Evolutionary conservation across 1,284 basidiomycete species (phyloP).

Genomic region (Ustilago hordei): DNA sequence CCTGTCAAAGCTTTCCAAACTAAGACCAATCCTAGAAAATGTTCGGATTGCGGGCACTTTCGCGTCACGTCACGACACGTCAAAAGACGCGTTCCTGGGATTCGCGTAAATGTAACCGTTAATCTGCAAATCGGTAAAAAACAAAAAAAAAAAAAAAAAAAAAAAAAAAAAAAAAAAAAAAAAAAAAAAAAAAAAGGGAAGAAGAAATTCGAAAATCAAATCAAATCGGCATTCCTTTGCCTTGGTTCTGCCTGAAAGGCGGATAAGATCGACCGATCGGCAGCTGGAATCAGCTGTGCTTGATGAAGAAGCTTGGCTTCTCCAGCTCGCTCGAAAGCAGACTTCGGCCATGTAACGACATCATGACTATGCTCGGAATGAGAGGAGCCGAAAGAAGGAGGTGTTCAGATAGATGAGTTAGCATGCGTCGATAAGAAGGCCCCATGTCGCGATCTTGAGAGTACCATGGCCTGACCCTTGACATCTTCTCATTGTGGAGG

Average conservation of each 20-base stretch:
- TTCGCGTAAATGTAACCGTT: slow-evolving; percentile 24
- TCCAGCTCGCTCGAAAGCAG: not conserved
- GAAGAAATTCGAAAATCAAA: no score
- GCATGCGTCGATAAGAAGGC: slow-evolving; percentile 1
- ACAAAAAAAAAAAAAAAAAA: no score
- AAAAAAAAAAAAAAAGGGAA: no score
- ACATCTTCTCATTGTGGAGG: not conserved
- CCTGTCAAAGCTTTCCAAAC: not conserved
- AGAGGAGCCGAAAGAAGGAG: slow-evolving; percentile 3
- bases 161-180: no score
- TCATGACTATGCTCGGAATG: not conserved
- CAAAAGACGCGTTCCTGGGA: slow-evolving; percentile 21
- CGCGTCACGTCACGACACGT: slow-evolving; percentile 36
- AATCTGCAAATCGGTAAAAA: slow-evolving; percentile 2
- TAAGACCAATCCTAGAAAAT: not conserved
- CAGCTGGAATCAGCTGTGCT: slow-evolving; percentile 7
- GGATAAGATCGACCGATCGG: slow-evolving; percentile 6
- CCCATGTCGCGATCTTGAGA: slow-evolving; percentile 1
- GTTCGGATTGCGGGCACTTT: slow-evolving; percentile 16
- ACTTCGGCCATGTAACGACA: not conserved
- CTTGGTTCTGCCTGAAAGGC: not conserved
- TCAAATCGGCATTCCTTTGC: not conserved
- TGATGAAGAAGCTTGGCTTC: not conserved
- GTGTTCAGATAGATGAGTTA: not conserved
- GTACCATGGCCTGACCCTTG: not conserved